phyloP scores from a whole-genome alignment of 1,284 basidiomycete species.

The Ceratobasidium theobromae region DNA sequence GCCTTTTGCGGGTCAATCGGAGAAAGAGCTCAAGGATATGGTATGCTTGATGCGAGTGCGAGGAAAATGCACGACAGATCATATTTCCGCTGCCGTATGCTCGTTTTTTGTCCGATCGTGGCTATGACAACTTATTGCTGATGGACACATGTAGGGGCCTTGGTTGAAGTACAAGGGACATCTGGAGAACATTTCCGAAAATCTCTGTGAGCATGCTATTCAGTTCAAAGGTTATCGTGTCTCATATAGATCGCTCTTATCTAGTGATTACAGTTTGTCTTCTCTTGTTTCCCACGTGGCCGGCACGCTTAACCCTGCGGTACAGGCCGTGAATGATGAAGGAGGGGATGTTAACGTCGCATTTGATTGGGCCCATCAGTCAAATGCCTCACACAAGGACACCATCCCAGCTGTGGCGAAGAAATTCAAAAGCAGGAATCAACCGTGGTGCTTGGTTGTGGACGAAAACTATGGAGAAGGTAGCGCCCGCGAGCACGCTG shows the following conservation, averaged over 20 bases:
- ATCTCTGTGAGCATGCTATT: conserved; percentile 68
- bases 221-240: conserved; percentile 45
- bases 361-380: conserved; percentile 62
- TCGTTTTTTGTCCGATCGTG: conserved; percentile 15
- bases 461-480: conserved; percentile 99
- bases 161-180: conserved; percentile 99
- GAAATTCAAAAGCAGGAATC: conserved; percentile 73
- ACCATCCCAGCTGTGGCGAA: conserved; percentile 91
- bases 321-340: conserved; percentile 88
- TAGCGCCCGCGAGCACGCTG: conserved; percentile 96
- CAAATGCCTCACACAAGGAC: conserved; percentile 56
- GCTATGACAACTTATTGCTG: background rate
- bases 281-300: background rate
- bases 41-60: conserved; percentile 88
- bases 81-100: conserved; percentile 88
- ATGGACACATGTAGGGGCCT: conserved; percentile 66
- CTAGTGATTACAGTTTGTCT: conserved; percentile 57
- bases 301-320: background rate
- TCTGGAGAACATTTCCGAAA: conserved; percentile 94
- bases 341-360: conserved; percentile 88
- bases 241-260: conserved; percentile 39
- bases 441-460: conserved; percentile 93
- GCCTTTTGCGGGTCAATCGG: conserved; percentile 63
- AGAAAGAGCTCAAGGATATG: conserved; percentile 77
- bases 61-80: conserved; percentile 99